phyloP scores from a whole-genome alignment of 2,329 filamentous ascomycete species.

The Microdochium paspali region DNA sequence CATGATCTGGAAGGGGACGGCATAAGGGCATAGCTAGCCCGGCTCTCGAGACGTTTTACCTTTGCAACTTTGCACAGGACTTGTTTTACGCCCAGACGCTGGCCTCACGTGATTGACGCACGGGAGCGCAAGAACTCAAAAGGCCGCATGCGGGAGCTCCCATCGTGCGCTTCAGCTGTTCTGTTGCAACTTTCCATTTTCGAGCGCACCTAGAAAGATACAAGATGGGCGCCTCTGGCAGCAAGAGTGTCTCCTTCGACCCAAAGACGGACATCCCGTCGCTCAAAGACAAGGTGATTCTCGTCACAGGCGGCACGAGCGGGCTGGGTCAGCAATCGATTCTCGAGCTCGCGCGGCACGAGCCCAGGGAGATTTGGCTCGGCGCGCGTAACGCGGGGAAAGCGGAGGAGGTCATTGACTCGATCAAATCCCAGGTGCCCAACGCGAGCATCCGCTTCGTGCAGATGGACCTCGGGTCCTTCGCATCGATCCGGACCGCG shows the following conservation, averaged over 20 bases:
- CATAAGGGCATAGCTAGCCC: too few relatives aligned
- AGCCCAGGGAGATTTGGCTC: slow-evolving; percentile 3
- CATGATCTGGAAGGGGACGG: too few relatives aligned
- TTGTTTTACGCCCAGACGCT: too few relatives aligned
- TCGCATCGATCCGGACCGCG: slow-evolving; percentile 21
- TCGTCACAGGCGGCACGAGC: slow-evolving; percentile 26
- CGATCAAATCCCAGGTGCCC: slow-evolving; percentile 8
- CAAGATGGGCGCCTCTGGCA: background rate
- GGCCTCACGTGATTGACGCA: too few relatives aligned
- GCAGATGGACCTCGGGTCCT: slow-evolving; percentile 24
- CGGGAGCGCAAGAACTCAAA: too few relatives aligned
- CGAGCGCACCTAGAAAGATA: too few relatives aligned
- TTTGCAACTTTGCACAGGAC: too few relatives aligned
- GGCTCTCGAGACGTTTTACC: too few relatives aligned
- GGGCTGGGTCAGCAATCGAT: slow-evolving; percentile 28
- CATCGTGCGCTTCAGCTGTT: too few relatives aligned
- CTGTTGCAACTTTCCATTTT: too few relatives aligned
- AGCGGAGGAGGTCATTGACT: slow-evolving; percentile 13
- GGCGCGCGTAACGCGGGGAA: slow-evolving; percentile 20
- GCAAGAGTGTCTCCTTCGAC: slow-evolving; percentile 7
- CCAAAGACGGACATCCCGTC: slow-evolving; percentile 17
- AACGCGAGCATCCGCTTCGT: slow-evolving; percentile 14
- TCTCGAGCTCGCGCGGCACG: slow-evolving; percentile 25
- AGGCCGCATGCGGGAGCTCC: too few relatives aligned
- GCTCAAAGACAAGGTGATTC: slow-evolving; percentile 21